Conservation (phyloP, 2,329 filamentous ascomycete genomes). For the Claviceps africana region DNA sequence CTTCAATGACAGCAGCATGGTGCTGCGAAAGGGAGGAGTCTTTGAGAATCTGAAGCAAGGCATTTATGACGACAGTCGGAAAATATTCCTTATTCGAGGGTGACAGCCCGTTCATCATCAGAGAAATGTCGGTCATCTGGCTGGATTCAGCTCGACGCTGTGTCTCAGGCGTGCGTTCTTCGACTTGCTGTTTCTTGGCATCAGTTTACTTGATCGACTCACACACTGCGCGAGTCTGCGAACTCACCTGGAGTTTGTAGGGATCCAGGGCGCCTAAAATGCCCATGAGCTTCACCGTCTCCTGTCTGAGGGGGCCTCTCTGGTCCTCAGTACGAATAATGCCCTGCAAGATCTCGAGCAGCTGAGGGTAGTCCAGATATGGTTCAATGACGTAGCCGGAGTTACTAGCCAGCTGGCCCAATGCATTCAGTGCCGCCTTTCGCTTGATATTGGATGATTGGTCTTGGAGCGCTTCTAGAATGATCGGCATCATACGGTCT, state of each 20-base stretch:
- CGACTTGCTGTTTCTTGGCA: constrained; percentile 46
- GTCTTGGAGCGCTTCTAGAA: constrained; percentile 87
- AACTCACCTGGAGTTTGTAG: constrained; percentile 68
- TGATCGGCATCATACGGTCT: constrained; percentile 82
- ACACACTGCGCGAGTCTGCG: neutral
- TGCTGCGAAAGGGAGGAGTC: constrained; percentile 82
- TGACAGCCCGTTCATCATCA: constrained; percentile 95
- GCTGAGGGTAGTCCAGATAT: constrained; percentile 85
- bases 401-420: constrained; percentile 88
- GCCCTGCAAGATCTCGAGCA: constrained; percentile 81
- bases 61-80: constrained; percentile 94
- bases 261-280: constrained; percentile 90
- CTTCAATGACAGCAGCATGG: constrained; percentile 87
- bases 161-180: constrained; percentile 74
- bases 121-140: constrained; percentile 76
- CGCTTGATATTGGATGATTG: constrained; percentile 81
- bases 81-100: constrained; percentile 98
- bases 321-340: constrained; percentile 86
- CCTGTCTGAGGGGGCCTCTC: constrained; percentile 69
- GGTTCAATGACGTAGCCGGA: constrained; percentile 96
- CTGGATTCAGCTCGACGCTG: constrained; percentile 51
- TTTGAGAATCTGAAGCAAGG: constrained; percentile 79
- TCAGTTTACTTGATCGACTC: constrained; percentile 1
- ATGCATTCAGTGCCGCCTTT: constrained; percentile 76
- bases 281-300: constrained; percentile 93